Conservation (phyloP, 257 asterid genomes). For the Scutellaria barbata region DNA sequence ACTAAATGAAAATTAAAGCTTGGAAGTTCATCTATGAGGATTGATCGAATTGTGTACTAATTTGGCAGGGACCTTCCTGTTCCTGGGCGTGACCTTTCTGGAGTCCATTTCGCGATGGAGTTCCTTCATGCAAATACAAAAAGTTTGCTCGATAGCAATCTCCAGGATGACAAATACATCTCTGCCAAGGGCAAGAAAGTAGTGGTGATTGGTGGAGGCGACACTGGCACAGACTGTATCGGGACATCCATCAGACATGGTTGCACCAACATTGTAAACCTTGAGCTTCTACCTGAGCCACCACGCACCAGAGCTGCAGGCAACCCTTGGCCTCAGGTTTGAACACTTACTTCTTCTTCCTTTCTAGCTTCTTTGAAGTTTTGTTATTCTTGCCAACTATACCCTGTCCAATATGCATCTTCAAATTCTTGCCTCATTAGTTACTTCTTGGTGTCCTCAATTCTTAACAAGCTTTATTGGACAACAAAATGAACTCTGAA, state of each 20-base stretch:
- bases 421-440: background rate
- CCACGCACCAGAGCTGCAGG: slow-evolving; percentile 90
- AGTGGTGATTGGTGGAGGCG: slow-evolving; percentile 99
- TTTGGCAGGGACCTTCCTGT: slow-evolving; percentile 90
- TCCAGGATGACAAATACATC: slow-evolving; percentile 81
- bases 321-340: slow-evolving; percentile 99
- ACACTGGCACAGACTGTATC: slow-evolving; percentile 96
- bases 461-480: background rate
- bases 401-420: background rate
- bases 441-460: background rate
- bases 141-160: slow-evolving; percentile 93
- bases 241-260: slow-evolving; percentile 98
- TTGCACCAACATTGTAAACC: slow-evolving; percentile 72
- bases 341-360: slow-evolving; percentile 24
- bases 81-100: slow-evolving; percentile 93
- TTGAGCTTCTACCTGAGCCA: slow-evolving; percentile 97
- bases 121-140: slow-evolving; percentile 97
- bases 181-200: slow-evolving; percentile 97
- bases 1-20: background rate
- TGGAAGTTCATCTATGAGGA: background rate
- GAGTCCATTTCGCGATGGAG: slow-evolving; percentile 98
- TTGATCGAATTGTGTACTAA: slow-evolving; percentile 7
- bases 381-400: background rate
- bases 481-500: background rate
- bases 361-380: background rate